phyloP scores from a whole-genome alignment of 495 filamentous ascomycete genomes.

The Neurospora tetraspora region DNA sequence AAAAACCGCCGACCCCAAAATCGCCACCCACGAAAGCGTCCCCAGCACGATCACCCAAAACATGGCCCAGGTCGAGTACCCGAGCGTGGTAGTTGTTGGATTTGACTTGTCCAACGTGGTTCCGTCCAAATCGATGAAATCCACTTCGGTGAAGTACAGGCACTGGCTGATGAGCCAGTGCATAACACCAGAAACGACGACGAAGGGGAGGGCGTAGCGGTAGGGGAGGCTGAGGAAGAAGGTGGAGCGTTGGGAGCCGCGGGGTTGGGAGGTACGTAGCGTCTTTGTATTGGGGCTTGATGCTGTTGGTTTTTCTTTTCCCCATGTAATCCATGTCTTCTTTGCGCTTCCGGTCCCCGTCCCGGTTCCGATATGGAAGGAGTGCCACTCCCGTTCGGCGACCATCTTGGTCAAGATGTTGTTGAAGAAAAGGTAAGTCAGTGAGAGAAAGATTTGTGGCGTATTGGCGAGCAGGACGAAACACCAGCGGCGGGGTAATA shows the following conservation, averaged over 20 bases:
- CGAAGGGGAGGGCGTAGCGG: slow-evolving; percentile 29
- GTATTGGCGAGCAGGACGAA: slow-evolving; percentile 29
- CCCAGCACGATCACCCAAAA: background rate
- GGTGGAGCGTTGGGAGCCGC: slow-evolving; percentile 28
- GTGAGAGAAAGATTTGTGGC: slow-evolving; percentile 34
- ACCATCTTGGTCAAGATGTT: slow-evolving; percentile 28
- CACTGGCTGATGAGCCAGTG: slow-evolving; percentile 36
- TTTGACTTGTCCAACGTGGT: background rate
- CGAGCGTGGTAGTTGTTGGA: background rate
- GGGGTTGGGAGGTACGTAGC: slow-evolving; percentile 17
- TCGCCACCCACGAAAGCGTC: background rate
- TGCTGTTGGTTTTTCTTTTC: background rate
- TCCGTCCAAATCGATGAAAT: background rate
- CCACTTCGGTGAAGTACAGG: slow-evolving; percentile 27
- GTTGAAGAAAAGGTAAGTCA: slow-evolving; percentile 35
- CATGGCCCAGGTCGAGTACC: background rate
- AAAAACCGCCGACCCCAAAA: background rate
- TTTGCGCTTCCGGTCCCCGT: background rate
- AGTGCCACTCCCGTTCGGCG: slow-evolving; percentile 20
- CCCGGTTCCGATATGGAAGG: background rate
- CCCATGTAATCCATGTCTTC: background rate
- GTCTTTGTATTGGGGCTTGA: background rate
- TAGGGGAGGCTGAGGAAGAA: slow-evolving; percentile 41
- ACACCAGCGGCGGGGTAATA: background rate
- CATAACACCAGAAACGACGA: slow-evolving; percentile 19